Evolutionary conservation across 208 protist species (phyloP).

Genomic region (Acanthamoeba royreba): DNA sequence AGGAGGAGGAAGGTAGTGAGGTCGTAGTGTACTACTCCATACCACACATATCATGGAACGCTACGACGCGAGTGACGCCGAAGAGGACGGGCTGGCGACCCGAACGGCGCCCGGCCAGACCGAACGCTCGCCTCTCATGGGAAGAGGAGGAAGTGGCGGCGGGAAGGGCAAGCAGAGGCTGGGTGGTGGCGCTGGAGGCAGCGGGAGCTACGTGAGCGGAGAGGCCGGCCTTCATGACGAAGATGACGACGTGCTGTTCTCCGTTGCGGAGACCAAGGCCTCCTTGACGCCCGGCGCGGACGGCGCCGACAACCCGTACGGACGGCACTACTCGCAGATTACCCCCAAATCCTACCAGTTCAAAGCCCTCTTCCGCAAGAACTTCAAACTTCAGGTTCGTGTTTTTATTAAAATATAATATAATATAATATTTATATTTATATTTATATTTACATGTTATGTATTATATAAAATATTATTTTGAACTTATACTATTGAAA

Average conservation of each 20-base stretch:
- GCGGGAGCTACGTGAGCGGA: too few relatives aligned
- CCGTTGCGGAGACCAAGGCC: neutral
- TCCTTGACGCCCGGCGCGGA: neutral
- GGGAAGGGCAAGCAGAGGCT: neutral
- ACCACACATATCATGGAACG: too few relatives aligned
- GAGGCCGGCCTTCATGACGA: neutral
- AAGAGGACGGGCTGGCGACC: neutral
- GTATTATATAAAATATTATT: neutral
- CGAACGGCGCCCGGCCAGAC: neutral
- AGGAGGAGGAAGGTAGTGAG: too few relatives aligned
- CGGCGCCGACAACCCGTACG: neutral
- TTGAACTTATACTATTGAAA: neutral
- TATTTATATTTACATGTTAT: too few relatives aligned
- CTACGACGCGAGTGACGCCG: neutral
- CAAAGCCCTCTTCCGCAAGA: slow-evolving; percentile 36
- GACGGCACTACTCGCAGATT: neutral
- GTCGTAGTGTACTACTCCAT: too few relatives aligned
- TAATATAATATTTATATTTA: neutral
- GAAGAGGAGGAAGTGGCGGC: neutral
- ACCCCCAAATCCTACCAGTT: slow-evolving; percentile 36
- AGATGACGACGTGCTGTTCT: neutral
- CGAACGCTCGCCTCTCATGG: neutral
- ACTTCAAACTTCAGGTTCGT: slow-evolving; percentile 38
- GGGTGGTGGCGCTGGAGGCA: neutral
- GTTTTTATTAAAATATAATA: neutral